Conservation (phyloP, 805 yeast species). For the Yarrowia sp. region DNA sequence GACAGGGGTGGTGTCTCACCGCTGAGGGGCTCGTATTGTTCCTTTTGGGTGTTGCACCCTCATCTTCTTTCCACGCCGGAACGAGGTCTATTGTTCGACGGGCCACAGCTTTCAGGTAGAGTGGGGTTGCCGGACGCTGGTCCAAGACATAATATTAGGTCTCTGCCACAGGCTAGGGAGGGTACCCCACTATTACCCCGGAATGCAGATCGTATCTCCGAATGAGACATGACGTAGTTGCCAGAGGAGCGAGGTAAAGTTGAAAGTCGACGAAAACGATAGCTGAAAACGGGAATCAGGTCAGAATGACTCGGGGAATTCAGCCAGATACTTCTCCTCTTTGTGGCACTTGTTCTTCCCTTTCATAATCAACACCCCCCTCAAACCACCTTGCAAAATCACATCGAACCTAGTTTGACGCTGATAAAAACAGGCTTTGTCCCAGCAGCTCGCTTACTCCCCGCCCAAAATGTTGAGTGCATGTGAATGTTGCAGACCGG, state of each 20-base stretch:
- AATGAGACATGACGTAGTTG: constrained; percentile 22
- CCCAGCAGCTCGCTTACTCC: constrained; percentile 17
- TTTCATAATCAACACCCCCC: too few species aligned
- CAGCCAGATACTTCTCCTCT: too few species aligned
- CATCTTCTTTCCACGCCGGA: not conserved
- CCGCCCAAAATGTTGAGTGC: constrained; percentile 37
- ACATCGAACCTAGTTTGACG: not conserved
- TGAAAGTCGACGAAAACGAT: too few species aligned
- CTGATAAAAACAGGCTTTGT: constrained; percentile 6
- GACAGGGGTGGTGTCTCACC: constrained; percentile 23
- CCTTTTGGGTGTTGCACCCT: too few species aligned
- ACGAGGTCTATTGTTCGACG: not conserved
- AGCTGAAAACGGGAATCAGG: not conserved
- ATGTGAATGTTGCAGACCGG: constrained; percentile 19
- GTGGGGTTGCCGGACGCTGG: not conserved
- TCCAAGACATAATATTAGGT: too few species aligned
- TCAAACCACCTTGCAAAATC: not conserved
- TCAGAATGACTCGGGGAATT: too few species aligned
- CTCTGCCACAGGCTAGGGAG: too few species aligned
- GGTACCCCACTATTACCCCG: constrained; percentile 33
- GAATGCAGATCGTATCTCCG: constrained; percentile 35
- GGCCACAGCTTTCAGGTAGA: not conserved
- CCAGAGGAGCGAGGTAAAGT: not conserved
- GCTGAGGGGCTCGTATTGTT: constrained; percentile 24
- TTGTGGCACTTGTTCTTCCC: too few species aligned